Evolutionary conservation across 2,329 filamentous ascomycete species (phyloP).

Genomic region (Aspergillus tanneri): DNA sequence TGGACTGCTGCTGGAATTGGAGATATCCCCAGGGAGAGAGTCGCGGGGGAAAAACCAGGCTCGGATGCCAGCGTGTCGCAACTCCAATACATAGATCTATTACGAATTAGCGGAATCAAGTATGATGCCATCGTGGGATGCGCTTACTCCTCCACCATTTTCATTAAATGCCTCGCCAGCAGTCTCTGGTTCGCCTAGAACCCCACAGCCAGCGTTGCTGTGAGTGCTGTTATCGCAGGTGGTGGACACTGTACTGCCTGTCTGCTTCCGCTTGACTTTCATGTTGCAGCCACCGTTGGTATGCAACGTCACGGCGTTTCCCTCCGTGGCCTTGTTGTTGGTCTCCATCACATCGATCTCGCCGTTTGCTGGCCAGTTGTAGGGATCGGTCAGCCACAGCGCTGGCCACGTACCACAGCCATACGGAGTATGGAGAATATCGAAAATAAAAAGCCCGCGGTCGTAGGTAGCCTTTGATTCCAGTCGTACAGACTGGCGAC

Average conservation of each 20-base stretch:
- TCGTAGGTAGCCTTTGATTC: constrained; percentile 61
- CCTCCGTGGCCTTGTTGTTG: constrained; percentile 54
- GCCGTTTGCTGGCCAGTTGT: constrained; percentile 62
- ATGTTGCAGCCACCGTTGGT: constrained; percentile 56
- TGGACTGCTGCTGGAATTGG: constrained; percentile 46
- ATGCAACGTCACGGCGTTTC: constrained; percentile 62
- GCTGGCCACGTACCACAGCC: constrained; percentile 66
- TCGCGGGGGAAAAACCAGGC: constrained; percentile 60
- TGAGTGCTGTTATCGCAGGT: constrained; percentile 56
- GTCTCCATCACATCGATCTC: constrained; percentile 66
- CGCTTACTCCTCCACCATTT: constrained; percentile 52
- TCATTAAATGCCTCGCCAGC: constrained; percentile 57
- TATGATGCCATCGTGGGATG: neutral
- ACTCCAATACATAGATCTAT: constrained; percentile 60
- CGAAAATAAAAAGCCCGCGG: constrained; percentile 66
- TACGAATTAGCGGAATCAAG: neutral
- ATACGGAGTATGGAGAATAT: constrained; percentile 62
- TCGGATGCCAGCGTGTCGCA: constrained; percentile 60
- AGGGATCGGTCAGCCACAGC: constrained; percentile 63
- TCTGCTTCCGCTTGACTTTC: constrained; percentile 55
- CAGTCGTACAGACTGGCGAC: constrained; percentile 63
- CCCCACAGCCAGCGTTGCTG: constrained; percentile 59
- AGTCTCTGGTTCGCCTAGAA: constrained; percentile 44
- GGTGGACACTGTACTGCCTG: constrained; percentile 43
- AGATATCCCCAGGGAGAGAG: constrained; percentile 55